phyloP scores from a whole-genome alignment of 108 stramenopile species.

The Hondaea fermentalgiana region DNA sequence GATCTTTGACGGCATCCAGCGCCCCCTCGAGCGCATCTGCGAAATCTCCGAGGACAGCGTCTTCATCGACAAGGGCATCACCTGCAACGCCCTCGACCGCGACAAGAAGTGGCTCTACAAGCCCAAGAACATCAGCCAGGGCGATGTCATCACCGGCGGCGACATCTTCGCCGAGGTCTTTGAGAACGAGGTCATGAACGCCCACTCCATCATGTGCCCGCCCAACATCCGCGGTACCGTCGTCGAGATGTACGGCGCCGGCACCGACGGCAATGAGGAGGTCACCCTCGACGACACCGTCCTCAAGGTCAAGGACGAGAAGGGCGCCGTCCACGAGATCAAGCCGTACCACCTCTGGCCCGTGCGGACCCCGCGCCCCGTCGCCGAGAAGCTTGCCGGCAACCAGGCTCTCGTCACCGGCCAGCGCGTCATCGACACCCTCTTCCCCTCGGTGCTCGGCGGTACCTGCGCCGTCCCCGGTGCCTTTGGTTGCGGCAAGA shows the following conservation, averaged over 20 bases:
- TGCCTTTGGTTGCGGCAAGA: constrained; percentile 99
- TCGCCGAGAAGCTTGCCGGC: constrained; percentile 92
- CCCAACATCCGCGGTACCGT: constrained; percentile 95
- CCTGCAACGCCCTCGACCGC: constrained; percentile 80
- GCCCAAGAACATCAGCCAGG: constrained; percentile 78
- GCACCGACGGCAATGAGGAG: constrained; percentile 81
- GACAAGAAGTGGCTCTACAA: constrained; percentile 83
- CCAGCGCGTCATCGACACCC: constrained; percentile 94
- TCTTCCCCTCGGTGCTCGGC: constrained; percentile 96
- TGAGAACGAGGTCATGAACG: constrained; percentile 93
- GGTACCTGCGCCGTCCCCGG: constrained; percentile 99
- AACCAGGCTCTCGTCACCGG: constrained; percentile 95
- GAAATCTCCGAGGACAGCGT: constrained; percentile 42
- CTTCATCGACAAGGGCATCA: constrained; percentile 90
- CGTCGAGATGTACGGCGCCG: constrained; percentile 82
- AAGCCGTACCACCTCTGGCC: constrained; percentile 97
- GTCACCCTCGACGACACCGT: constrained; percentile 89
- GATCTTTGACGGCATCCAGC: constrained; percentile 99
- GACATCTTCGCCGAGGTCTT: constrained; percentile 89
- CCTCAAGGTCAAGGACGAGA: constrained; percentile 89
- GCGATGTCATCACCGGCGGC: constrained; percentile 78
- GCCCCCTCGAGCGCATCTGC: constrained; percentile 90
- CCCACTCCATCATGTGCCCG: constrained; percentile 94
- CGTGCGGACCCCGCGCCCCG: constrained; percentile 93
- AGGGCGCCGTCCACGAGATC: constrained; percentile 66